These are phyloP conservation scores for Podila horticola DNA, from an alignment of 192 early-diverging fungal genomes.

Conservation along the genomic window DNA sequence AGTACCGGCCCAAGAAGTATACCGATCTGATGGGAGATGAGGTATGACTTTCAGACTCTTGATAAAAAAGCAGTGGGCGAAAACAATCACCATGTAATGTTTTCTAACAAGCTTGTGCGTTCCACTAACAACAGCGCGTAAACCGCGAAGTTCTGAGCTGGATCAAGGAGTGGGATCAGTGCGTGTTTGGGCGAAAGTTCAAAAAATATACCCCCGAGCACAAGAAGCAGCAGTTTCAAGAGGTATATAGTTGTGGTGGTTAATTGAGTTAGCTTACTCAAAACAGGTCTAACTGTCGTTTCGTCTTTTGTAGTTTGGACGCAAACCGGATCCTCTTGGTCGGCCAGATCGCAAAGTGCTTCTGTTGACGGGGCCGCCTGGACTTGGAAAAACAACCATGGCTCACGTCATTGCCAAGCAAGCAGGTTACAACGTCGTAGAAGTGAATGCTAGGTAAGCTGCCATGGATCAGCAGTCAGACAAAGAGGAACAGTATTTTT, in stretches of 20 bases:
- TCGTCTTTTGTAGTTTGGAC: slow-evolving; percentile 3
- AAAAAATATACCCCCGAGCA: slow-evolving; percentile 40
- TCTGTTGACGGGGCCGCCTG: slow-evolving; percentile 90
- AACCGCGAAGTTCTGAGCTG: slow-evolving; percentile 91
- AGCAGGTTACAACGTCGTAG: slow-evolving; percentile 90
- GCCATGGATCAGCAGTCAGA: too few species aligned
- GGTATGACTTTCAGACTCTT: slow-evolving; percentile 44
- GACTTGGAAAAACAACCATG: slow-evolving; percentile 96
- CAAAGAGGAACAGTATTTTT: slow-evolving; percentile 14
- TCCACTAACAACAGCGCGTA: slow-evolving; percentile 57
- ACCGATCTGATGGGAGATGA: slow-evolving; percentile 93
- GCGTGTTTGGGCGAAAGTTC: slow-evolving; percentile 80
- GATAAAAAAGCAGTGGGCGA: neutral
- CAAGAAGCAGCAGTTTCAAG: slow-evolving; percentile 40
- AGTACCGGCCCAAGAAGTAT: slow-evolving; percentile 84
- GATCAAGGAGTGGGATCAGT: slow-evolving; percentile 98
- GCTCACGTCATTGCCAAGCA: slow-evolving; percentile 92
- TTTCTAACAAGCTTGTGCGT: neutral
- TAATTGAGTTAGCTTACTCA: neutral
- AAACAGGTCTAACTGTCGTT: neutral
- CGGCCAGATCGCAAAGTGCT: slow-evolving; percentile 59
- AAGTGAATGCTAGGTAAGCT: slow-evolving; percentile 87
- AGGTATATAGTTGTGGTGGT: slow-evolving; percentile 10
- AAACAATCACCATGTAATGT: neutral
- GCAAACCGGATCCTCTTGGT: slow-evolving; percentile 44